These are phyloP conservation scores for Heliamphora exappendiculata DNA, from an alignment of 148 eudicot genomes.

Conservation along the genomic window DNA sequence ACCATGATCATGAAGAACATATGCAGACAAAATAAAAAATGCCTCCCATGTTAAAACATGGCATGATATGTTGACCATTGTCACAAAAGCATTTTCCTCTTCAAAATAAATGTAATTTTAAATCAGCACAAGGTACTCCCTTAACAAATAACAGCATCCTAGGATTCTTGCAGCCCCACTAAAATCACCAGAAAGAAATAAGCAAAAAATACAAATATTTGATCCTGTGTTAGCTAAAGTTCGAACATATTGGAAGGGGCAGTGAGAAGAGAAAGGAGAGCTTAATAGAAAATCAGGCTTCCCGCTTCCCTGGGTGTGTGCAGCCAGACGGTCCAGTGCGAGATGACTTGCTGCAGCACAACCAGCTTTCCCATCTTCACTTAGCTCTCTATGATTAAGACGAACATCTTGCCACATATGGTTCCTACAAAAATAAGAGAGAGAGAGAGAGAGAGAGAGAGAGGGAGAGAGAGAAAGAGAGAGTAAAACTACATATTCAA, in stretches of 20 bases:
- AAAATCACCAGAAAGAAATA: background rate
- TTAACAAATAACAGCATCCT: background rate
- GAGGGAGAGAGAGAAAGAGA: too few species aligned
- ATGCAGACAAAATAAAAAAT: background rate
- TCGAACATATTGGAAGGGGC: background rate
- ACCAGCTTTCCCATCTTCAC: slow-evolving; percentile 63
- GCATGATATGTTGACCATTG: background rate
- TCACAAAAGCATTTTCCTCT: background rate
- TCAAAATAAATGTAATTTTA: background rate
- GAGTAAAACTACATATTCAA: too few species aligned
- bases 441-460: background rate
- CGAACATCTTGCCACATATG: slow-evolving; percentile 76
- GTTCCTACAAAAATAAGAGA: slow-evolving; percentile 37
- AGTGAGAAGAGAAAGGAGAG: background rate
- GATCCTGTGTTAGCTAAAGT: background rate
- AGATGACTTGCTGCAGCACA: slow-evolving; percentile 64
- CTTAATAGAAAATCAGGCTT: slow-evolving; percentile 50
- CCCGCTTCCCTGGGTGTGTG: slow-evolving; percentile 73
- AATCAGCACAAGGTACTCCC: background rate
- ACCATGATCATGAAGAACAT: background rate
- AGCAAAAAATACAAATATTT: background rate
- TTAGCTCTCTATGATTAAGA: slow-evolving; percentile 56
- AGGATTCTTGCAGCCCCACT: background rate
- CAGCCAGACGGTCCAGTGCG: slow-evolving; percentile 77
- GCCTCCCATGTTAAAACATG: background rate